Conservation (phyloP, 2,329 filamentous ascomycete species). For the Penicillium psychrosexuale region DNA sequence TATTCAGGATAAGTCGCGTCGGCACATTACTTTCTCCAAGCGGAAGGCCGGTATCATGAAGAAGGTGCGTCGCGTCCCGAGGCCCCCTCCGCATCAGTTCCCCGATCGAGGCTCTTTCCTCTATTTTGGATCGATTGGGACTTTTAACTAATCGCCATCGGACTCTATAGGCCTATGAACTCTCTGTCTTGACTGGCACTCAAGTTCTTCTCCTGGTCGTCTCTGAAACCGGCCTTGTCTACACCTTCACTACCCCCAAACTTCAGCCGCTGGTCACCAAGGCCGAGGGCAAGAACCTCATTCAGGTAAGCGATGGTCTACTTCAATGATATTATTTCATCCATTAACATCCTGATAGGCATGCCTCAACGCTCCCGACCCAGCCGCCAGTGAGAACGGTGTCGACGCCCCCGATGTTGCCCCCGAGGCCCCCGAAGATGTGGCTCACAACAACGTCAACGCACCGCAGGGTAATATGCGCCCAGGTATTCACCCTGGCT, state of each 20-base stretch:
- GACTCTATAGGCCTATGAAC: conserved; percentile 75
- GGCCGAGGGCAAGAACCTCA: conserved; percentile 97
- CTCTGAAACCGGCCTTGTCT: conserved; percentile 94
- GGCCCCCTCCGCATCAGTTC: neutral
- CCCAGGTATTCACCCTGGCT: conserved; percentile 67
- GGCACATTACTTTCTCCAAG: conserved; percentile 99
- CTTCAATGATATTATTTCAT: neutral
- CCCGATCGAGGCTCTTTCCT: neutral
- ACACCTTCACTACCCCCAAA: conserved; percentile 98
- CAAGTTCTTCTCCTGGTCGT: conserved; percentile 96
- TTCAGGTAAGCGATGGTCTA: conserved; percentile 67
- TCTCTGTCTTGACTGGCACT: conserved; percentile 95
- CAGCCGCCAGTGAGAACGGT: conserved; percentile 76
- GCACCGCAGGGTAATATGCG: conserved; percentile 65
- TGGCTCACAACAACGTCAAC: conserved; percentile 70
- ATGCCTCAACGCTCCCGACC: conserved; percentile 93
- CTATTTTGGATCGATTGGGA: neutral
- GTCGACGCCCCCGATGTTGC: conserved; percentile 68
- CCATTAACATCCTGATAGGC: conserved; percentile 58
- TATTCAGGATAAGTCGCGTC: conserved; percentile 98
- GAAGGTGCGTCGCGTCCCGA: conserved; percentile 67
- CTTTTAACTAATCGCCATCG: neutral
- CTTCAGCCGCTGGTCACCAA: conserved; percentile 97
- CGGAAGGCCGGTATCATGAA: conserved; percentile 99
- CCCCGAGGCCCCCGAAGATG: conserved; percentile 89